Conservation (phyloP, 371 early-diverging fungal genomes). For the Mortierella sp. region DNA sequence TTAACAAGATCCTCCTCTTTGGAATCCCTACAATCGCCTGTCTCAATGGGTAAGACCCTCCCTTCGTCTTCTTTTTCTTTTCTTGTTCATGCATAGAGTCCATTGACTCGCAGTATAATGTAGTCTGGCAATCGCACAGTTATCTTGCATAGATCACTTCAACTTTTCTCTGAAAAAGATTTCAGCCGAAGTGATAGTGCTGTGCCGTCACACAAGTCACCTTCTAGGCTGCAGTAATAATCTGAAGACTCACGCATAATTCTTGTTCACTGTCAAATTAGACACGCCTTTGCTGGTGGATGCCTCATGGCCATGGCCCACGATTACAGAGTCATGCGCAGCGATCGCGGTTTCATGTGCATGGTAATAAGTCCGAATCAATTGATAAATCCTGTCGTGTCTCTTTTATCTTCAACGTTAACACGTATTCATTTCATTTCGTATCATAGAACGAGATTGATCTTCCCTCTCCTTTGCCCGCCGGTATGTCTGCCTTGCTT, state of each 20-base stretch:
- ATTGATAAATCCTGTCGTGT: background rate
- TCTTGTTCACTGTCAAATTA: conserved; percentile 15
- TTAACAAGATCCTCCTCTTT: conserved; percentile 59
- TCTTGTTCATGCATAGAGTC: background rate
- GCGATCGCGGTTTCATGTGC: conserved; percentile 83
- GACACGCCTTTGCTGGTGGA: conserved; percentile 90
- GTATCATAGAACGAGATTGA: conserved; percentile 80
- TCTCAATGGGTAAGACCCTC: conserved; percentile 68
- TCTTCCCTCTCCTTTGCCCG: conserved; percentile 74
- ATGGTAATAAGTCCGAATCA: conserved; percentile 60
- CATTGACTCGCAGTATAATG: too few species aligned
- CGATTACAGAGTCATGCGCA: conserved; percentile 85
- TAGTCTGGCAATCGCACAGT: too few species aligned
- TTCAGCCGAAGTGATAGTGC: background rate
- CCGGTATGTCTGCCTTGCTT: conserved; percentile 82
- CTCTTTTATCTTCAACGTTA: background rate
- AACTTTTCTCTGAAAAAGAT: background rate
- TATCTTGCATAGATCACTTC: background rate
- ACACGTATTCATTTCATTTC: too few species aligned
- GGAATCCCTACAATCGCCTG: conserved; percentile 88
- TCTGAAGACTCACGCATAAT: too few species aligned
- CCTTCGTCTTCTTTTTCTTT: too few species aligned
- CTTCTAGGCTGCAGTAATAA: too few species aligned
- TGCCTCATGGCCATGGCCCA: conserved; percentile 85
- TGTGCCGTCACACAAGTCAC: too few species aligned